Evolutionary conservation across 2,329 filamentous ascomycete genomes (phyloP).

Genomic region (Grosmannia serpens): DNA sequence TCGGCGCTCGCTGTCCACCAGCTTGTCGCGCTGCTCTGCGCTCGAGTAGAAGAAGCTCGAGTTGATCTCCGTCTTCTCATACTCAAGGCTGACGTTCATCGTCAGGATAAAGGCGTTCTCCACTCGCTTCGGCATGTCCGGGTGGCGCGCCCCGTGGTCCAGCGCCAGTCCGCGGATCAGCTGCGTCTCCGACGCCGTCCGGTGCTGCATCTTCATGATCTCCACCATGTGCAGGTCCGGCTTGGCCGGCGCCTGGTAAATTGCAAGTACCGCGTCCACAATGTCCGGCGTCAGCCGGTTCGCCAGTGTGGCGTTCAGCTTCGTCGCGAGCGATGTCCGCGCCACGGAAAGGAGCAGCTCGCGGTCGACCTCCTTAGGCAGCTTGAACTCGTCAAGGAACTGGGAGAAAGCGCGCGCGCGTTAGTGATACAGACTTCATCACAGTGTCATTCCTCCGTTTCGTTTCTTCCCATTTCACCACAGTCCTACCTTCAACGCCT

Average conservation of each 20-base stretch:
- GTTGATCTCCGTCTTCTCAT: constrained; percentile 99
- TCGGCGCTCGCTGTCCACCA: constrained; percentile 91
- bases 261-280: constrained; percentile 90
- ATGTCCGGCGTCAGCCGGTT: constrained; percentile 89
- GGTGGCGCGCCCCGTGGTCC: constrained; percentile 91
- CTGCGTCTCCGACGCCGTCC: constrained; percentile 88
- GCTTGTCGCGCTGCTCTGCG: constrained; percentile 92
- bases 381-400: constrained; percentile 93
- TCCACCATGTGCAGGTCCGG: constrained; percentile 98
- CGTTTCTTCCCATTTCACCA: neutral
- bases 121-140: constrained; percentile 94
- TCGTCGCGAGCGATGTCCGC: constrained; percentile 87
- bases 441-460: neutral
- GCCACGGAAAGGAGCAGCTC: constrained; percentile 90
- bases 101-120: constrained; percentile 94
- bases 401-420: constrained; percentile 20
- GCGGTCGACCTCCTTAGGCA: constrained; percentile 76
- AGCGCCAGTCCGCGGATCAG: constrained; percentile 86
- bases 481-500: constrained; percentile 65
- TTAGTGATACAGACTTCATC: neutral
- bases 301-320: constrained; percentile 81
- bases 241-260: constrained; percentile 80
- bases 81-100: constrained; percentile 92
- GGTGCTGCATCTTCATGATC: constrained; percentile 99
- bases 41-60: constrained; percentile 97